Evolutionary conservation across 345 rosid genomes (phyloP).

Genomic region (Camelina hispida): DNA sequence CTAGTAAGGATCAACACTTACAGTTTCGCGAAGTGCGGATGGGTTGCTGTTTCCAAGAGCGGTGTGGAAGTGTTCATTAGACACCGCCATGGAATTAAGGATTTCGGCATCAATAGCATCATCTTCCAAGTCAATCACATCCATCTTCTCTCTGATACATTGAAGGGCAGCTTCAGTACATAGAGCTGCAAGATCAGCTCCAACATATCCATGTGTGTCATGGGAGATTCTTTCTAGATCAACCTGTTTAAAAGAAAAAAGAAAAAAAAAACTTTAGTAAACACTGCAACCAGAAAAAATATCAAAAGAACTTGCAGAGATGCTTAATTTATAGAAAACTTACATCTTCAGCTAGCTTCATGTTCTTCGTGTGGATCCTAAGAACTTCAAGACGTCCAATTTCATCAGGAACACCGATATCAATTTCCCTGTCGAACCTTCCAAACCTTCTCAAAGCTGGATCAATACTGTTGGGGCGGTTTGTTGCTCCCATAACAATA

Average conservation of each 20-base stretch:
- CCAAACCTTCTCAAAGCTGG: constrained; percentile 97
- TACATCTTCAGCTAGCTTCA: constrained; percentile 97
- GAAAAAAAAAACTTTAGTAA: neutral
- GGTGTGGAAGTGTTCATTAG: constrained; percentile 92
- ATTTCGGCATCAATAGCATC: constrained; percentile 92
- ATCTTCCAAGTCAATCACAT: constrained; percentile 96
- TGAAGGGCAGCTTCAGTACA: constrained; percentile 99
- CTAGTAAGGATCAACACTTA: constrained; percentile 43
- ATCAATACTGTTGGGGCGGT: constrained; percentile 95
- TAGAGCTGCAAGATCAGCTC: constrained; percentile 96
- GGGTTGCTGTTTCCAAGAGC: constrained; percentile 91
- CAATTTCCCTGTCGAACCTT: constrained; percentile 92
- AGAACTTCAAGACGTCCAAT: constrained; percentile 99
- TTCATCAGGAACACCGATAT: constrained; percentile 96
- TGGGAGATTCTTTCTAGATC: constrained; percentile 90
- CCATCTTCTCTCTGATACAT: constrained; percentile 98
- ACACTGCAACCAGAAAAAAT: constrained; percentile 6
- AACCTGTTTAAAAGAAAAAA: constrained; percentile 51
- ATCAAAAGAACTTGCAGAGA: neutral
- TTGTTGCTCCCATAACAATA: constrained; percentile 97
- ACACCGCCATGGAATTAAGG: constrained; percentile 91
- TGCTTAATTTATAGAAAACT: constrained; percentile 2
- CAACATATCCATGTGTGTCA: constrained; percentile 97
- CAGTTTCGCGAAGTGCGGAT: constrained; percentile 85
- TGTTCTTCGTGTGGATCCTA: constrained; percentile 95